phyloP scores from a whole-genome alignment of 164 flowering plant species.

The Vitis rupestris region DNA sequence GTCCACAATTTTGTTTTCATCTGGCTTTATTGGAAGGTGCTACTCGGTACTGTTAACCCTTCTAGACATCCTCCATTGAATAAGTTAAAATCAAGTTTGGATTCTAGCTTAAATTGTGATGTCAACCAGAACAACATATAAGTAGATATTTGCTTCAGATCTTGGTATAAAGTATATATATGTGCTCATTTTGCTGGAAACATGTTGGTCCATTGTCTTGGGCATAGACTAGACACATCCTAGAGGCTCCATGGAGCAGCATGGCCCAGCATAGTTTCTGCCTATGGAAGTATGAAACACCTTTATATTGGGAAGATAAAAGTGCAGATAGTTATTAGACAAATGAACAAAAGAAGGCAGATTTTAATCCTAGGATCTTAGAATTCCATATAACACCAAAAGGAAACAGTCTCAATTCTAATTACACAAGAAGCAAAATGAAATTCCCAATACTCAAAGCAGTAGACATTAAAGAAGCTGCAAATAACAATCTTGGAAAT shows the following conservation, averaged over 20 bases:
- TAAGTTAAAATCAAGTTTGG: too few species aligned
- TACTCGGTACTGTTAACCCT: too few species aligned
- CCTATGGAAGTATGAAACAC: too few species aligned
- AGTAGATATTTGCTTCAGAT: background rate
- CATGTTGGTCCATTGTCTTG: background rate
- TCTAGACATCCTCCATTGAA: too few species aligned
- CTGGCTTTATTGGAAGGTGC: too few species aligned
- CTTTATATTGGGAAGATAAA: too few species aligned
- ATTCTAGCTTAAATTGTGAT: too few species aligned
- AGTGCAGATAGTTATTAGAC: too few species aligned
- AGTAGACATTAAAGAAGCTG: conserved; percentile 13
- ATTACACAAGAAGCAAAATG: background rate
- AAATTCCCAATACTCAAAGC: conserved; percentile 15
- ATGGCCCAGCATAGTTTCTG: too few species aligned
- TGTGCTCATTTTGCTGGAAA: conserved; percentile 4
- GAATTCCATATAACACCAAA: background rate
- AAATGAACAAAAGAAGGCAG: background rate
- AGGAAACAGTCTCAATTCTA: background rate
- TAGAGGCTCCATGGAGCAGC: background rate
- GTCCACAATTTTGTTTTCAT: too few species aligned
- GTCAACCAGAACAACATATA: background rate
- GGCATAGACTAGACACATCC: background rate
- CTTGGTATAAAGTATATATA: background rate
- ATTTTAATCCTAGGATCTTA: background rate
- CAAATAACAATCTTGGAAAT: conserved; percentile 16